Evolutionary conservation across 345 rosid species (phyloP), one percentile per base, ranked within the genome.

Genomic region (Hibiscus syriacus): DNA sequence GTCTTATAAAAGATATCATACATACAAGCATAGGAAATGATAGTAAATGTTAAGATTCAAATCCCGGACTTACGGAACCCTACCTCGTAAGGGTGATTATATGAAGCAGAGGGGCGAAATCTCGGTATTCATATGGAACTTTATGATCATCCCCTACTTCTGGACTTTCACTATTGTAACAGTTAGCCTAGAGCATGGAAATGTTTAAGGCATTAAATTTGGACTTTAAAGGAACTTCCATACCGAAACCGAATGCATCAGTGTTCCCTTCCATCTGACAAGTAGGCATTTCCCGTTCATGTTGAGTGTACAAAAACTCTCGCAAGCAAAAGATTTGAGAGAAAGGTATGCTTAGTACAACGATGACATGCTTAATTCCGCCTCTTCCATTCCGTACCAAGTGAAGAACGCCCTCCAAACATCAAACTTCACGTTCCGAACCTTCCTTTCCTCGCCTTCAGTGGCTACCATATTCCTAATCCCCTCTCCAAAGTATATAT

Each of bases 191-290:
- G 48, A 32, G n/a, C 12, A 43, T 43, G 48, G 48, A 2, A 43
- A 43, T 43, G 48, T 43, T 43, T 43, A 48, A 48, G 56, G 29
- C 45, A 22, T 66, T 34, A 22, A 9, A 11, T 12, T 13, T 20
- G 19, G 12, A 7, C 9, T 26, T 64, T 17, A 60, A 41, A 45
- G 63, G 68, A 85, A 82, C 74, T 73, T 80, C 82, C 84, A 82
- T 48, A 76, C 68, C 0, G 89, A 84, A 64, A 81, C 39, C 20
- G 85, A 86, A 12, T 43, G 71, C 22, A 82, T 2, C 4, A 81
- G 81, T 2, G 83, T 80, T 30, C 80, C 83, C 63, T 86, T 83
- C 87, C 90, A 86, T 3, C 84, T 79, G 2, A 68, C 55, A 14
- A 83, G 20, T 6, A 81, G 57, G 77, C 79, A 71, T 41, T 75